Evolutionary conservation across 805 yeast genomes (phyloP), one percentile per base, ranked within the genome.

Genomic region (Teunomyces barrocoloradensis): DNA sequence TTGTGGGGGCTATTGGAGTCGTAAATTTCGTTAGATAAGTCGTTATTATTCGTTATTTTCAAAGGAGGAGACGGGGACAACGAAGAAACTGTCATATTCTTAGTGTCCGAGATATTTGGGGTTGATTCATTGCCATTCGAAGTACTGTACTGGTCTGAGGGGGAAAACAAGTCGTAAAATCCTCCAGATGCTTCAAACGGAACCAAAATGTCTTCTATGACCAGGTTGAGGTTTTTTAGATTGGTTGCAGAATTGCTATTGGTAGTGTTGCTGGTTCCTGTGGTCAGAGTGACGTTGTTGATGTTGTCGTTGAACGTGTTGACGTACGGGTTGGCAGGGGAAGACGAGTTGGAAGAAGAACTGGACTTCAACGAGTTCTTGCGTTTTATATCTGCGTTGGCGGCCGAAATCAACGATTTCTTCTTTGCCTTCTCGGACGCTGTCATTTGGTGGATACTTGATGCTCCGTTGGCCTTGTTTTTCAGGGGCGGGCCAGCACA

Each of bases 141-240:
- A 11, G 17, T 34, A 17, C 11, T 34, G 25, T 17, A 25, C 12
- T 17, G 28, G 13, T 42, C 53, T 7, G 59, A 49, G 7, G 57
- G 53, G 12, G 55, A 49, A 46, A 63, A 60, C 49, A 61, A 56
- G 46, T 68, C 72, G 45, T 65, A 61, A 25, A 66, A 57, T 4
- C 71, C 71, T 25, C 45, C 49, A 2, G 56, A 56, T 2, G 64
- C 49, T 27, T 66, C 71, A 46, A 65, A 65, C 1, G 69, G 71
- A 2, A 61, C 50, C 18, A 64, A 55, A 1, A 40, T 32, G 49
- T 68, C 72, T 30, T 67, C 72, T 17, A 66, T 57, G 10, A 65
- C 53, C 46, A 53, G 64, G 38, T 56, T 57, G 12, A 44, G 38
- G 35, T 12, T 17, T 17, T 29, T 42, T 15, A n/a, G 17, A 12